Percentiles rank a stretch among this genome's conserved stretches.
Conservation (phyloP, 2,329 filamentous ascomycete genomes). For the Penicillium sclerotigenum region DNA sequence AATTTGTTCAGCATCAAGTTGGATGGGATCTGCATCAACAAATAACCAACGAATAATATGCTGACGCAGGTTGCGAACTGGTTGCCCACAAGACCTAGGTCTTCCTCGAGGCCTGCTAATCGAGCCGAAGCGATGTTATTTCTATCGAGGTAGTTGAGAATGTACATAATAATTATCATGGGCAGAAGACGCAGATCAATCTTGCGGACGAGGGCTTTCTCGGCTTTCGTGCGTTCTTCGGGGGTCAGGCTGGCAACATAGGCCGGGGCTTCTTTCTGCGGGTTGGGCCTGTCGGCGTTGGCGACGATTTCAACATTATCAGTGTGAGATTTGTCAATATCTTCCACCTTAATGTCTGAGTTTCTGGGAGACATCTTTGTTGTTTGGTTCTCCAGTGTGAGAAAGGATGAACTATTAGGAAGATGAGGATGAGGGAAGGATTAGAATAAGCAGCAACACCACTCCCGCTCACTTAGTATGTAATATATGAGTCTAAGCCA, state of each 20-base stretch:
- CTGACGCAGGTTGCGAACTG: slow-evolving; percentile 36
- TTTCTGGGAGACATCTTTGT: slow-evolving; percentile 17
- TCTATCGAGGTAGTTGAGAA: slow-evolving; percentile 68
- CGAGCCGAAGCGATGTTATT: slow-evolving; percentile 52
- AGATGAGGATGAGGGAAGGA: neutral
- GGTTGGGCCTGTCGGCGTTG: slow-evolving; percentile 26
- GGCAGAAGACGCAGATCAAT: slow-evolving; percentile 67
- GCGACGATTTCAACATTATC: slow-evolving; percentile 28
- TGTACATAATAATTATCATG: slow-evolving; percentile 70
- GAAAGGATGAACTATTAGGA: neutral
- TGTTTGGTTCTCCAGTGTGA: neutral
- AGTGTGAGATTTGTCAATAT: slow-evolving; percentile 22
- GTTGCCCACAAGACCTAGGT: slow-evolving; percentile 17
- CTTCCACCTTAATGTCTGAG: slow-evolving; percentile 14
- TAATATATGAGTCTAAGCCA: neutral
- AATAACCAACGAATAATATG: slow-evolving; percentile 56
- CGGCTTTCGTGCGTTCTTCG: slow-evolving; percentile 52
- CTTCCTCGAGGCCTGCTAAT: slow-evolving; percentile 32
- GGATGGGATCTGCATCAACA: slow-evolving; percentile 59
- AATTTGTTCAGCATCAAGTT: slow-evolving; percentile 52
- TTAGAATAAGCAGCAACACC: neutral
- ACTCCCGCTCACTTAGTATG: neutral
- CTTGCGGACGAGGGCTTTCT: slow-evolving; percentile 63
- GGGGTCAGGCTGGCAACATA: slow-evolving; percentile 46
- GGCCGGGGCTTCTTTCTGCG: slow-evolving; percentile 29